Percentiles rank a stretch among this genome's conserved stretches.
phyloP scores from a whole-genome alignment of 2,329 filamentous ascomycete genomes.

The Chrysoporthe puriensis region DNA sequence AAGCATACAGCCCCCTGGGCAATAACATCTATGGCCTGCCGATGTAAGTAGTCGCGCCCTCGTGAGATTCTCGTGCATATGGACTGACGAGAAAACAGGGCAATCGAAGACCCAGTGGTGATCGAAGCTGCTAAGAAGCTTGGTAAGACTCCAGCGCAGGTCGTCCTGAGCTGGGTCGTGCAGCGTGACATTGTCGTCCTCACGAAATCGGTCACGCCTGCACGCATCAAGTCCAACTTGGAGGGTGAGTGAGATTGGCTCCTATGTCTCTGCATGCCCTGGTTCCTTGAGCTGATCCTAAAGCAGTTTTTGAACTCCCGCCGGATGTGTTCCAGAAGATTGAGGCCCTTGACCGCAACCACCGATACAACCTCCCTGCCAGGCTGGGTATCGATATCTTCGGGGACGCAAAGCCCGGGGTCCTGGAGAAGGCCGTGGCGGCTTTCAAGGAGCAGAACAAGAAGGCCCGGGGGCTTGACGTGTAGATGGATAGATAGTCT shows the following conservation, averaged over 20 bases:
- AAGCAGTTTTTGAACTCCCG: conserved; percentile 26
- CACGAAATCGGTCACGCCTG: conserved; percentile 57
- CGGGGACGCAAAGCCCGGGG: conserved; percentile 28
- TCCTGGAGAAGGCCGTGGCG: conserved; percentile 26
- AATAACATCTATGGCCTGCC: conserved; percentile 47
- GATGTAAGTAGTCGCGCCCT: conserved; percentile 15
- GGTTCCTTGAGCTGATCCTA: background rate
- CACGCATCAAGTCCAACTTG: conserved; percentile 53
- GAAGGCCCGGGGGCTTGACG: conserved; percentile 21
- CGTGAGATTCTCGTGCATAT: background rate
- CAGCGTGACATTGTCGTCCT: conserved; percentile 57
- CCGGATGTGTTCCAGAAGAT: conserved; percentile 23
- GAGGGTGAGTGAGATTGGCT: conserved; percentile 17
- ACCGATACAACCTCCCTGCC: conserved; percentile 26
- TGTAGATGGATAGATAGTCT: background rate
- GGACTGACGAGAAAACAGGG: conserved; percentile 35
- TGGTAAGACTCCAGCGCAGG: conserved; percentile 54
- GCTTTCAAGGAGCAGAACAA: conserved; percentile 29
- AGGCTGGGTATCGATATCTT: conserved; percentile 28
- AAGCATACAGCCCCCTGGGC: conserved; percentile 62
- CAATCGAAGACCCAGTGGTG: conserved; percentile 54
- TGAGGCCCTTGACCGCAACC: conserved; percentile 23
- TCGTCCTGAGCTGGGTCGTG: conserved; percentile 59
- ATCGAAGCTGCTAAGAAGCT: conserved; percentile 56
- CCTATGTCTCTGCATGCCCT: background rate